Conservation (phyloP, 1,284 basidiomycete genomes). For the Ganoderma leucocontextum region DNA sequence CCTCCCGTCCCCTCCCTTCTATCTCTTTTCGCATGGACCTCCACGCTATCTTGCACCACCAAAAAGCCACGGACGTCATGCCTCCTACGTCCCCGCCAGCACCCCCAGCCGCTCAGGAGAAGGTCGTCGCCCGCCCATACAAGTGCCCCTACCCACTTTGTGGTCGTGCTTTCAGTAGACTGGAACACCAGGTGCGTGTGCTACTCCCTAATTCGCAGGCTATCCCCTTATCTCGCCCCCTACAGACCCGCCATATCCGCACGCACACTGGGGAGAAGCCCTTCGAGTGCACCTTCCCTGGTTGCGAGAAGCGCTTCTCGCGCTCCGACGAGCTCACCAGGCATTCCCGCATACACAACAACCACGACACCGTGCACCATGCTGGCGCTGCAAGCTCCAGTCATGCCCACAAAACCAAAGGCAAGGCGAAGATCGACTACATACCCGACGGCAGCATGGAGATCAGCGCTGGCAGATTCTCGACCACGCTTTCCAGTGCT, state of each 20-base stretch:
- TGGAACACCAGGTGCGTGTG: conserved; percentile 87
- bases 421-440: conserved; percentile 44
- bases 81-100: conserved; percentile 39
- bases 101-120: conserved; percentile 50
- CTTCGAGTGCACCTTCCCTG: conserved; percentile 90
- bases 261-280: conserved; percentile 99
- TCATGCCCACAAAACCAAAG: conserved; percentile 42
- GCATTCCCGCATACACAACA: conserved; percentile 92
- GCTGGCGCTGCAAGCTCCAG: conserved; percentile 34
- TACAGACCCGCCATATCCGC: conserved; percentile 94
- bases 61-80: conserved; percentile 32
- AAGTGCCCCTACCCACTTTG: conserved; percentile 95
- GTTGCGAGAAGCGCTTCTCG: conserved; percentile 98
- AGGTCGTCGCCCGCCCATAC: conserved; percentile 82
- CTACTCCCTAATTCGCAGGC: conserved; percentile 22
- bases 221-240: conserved; percentile 30
- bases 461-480: conserved; percentile 28
- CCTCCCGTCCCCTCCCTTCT: conserved; percentile 12
- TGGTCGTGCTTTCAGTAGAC: conserved; percentile 88
- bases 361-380: conserved; percentile 41
- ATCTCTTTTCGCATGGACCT: conserved; percentile 29
- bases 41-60: conserved; percentile 26
- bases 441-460: conserved; percentile 46
- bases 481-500: conserved; percentile 27
- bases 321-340: conserved; percentile 97